Evolutionary conservation across 2,329 filamentous ascomycete genomes (phyloP).

Genomic region (Cordyceps cicadae): DNA sequence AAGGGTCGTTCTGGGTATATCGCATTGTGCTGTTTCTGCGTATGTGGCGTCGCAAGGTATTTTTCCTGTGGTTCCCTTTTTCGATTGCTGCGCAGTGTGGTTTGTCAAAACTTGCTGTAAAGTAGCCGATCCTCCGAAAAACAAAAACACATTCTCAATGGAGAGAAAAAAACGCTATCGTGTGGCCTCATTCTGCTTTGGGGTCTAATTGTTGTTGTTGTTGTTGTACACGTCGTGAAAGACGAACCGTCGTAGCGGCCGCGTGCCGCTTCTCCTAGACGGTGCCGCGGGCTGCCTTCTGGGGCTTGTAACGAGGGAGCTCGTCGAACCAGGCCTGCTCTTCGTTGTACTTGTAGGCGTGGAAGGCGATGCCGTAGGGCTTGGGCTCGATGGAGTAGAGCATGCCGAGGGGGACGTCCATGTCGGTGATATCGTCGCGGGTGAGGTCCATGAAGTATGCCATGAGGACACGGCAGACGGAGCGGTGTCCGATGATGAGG

Average conservation of each 20-base stretch:
- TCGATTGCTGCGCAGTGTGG: background rate
- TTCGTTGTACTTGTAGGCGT: slow-evolving; percentile 86
- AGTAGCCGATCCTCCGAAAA: background rate
- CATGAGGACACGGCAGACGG: slow-evolving; percentile 82
- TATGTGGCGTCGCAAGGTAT: slow-evolving; percentile 4
- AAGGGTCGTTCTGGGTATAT: background rate
- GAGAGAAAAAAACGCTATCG: background rate
- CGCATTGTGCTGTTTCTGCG: background rate
- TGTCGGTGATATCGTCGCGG: slow-evolving; percentile 82
- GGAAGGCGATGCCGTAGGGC: slow-evolving; percentile 95
- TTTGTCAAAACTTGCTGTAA: slow-evolving; percentile 3
- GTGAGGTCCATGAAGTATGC: slow-evolving; percentile 95
- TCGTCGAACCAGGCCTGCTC: slow-evolving; percentile 73
- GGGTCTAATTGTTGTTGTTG: background rate
- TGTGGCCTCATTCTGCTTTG: background rate
- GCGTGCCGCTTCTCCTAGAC: slow-evolving; percentile 8
- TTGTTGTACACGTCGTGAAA: slow-evolving; percentile 7
- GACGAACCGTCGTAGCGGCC: background rate
- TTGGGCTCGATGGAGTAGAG: slow-evolving; percentile 94
- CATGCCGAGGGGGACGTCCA: slow-evolving; percentile 90
- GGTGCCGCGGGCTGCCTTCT: slow-evolving; percentile 33
- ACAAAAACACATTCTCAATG: background rate
- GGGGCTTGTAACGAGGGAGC: slow-evolving; percentile 73
- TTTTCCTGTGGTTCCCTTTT: slow-evolving; percentile 7
- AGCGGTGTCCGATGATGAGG: slow-evolving; percentile 84